These are phyloP conservation scores for Candida tropicalis DNA, from an alignment of 1,139 yeast species.

Conservation along the genomic window DNA sequence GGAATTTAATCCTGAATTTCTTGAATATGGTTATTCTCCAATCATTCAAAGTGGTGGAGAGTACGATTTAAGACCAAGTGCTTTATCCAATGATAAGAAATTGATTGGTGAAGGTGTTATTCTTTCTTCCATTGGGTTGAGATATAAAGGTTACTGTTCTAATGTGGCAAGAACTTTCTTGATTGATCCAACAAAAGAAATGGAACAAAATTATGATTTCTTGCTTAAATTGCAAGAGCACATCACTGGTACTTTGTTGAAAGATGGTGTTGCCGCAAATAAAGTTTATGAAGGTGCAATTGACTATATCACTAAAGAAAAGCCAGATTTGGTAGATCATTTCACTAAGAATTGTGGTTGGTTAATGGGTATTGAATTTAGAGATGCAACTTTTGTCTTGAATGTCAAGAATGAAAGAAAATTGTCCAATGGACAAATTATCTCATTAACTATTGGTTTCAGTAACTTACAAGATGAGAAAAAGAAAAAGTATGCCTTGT, in stretches of 20 bases:
- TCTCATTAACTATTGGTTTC: slow-evolving; percentile 80
- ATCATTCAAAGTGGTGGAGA: slow-evolving; percentile 88
- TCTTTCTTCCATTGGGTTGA: slow-evolving; percentile 78
- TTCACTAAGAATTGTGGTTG: slow-evolving; percentile 88
- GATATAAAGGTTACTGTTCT: slow-evolving; percentile 89
- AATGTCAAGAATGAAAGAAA: slow-evolving; percentile 73
- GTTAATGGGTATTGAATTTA: slow-evolving; percentile 86
- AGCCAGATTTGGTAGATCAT: slow-evolving; percentile 63
- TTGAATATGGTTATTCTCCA: slow-evolving; percentile 96
- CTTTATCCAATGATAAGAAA: slow-evolving; percentile 67
- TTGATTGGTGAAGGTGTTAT: slow-evolving; percentile 81
- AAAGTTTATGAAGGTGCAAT: slow-evolving; percentile 68
- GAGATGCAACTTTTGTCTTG: slow-evolving; percentile 76
- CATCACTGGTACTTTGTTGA: slow-evolving; percentile 55
- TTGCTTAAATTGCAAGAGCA: slow-evolving; percentile 68
- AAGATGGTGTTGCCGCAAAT: slow-evolving; percentile 67
- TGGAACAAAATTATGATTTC: slow-evolving; percentile 80
- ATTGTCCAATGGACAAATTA: slow-evolving; percentile 71
- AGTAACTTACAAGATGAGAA: slow-evolving; percentile 56
- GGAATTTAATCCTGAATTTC: slow-evolving; percentile 70
- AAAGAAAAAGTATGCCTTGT: slow-evolving; percentile 61
- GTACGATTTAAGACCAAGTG: slow-evolving; percentile 84
- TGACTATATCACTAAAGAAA: slow-evolving; percentile 56
- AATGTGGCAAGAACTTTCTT: slow-evolving; percentile 86
- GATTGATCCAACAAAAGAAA: slow-evolving; percentile 83